phyloP scores from a whole-genome alignment of 805 yeast genomes.

The Diddensiella caesifluorescens region DNA sequence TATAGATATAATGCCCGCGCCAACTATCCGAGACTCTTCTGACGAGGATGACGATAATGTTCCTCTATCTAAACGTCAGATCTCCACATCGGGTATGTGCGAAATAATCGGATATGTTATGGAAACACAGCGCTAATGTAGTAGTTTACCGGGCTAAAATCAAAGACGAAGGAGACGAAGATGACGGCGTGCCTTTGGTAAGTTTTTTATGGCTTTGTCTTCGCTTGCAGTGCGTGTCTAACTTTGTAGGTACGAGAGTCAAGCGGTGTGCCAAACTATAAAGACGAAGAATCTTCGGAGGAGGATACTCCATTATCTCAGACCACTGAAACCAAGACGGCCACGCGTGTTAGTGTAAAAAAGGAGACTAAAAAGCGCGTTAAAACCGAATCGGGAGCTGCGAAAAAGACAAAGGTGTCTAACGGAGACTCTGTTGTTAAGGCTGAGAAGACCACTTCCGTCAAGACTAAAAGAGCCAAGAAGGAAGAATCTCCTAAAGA shows the following conservation, averaged over 20 bases:
- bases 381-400: constrained; percentile 4
- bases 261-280: too few relatives aligned
- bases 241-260: too few relatives aligned
- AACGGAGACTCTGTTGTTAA: constrained; percentile 1
- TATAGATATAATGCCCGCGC: constrained; percentile 1
- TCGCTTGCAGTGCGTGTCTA: too few relatives aligned
- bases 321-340: too few relatives aligned
- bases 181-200: neutral
- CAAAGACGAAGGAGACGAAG: constrained; percentile 5
- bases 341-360: too few relatives aligned
- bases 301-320: too few relatives aligned
- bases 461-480: neutral
- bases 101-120: too few relatives aligned
- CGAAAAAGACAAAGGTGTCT: neutral
- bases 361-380: neutral
- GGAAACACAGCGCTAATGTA: too few relatives aligned
- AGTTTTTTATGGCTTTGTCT: too few relatives aligned
- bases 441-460: neutral
- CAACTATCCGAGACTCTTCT: neutral
- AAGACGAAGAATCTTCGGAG: too few relatives aligned
- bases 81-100: too few relatives aligned
- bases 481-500: constrained; percentile 25
- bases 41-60: constrained; percentile 1
- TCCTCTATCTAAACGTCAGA: too few relatives aligned
- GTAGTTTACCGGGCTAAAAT: neutral